Base-by-base conservation (phyloP, 2,329 filamentous ascomycete species). In the Colletotrichum aenigma region DNA sequence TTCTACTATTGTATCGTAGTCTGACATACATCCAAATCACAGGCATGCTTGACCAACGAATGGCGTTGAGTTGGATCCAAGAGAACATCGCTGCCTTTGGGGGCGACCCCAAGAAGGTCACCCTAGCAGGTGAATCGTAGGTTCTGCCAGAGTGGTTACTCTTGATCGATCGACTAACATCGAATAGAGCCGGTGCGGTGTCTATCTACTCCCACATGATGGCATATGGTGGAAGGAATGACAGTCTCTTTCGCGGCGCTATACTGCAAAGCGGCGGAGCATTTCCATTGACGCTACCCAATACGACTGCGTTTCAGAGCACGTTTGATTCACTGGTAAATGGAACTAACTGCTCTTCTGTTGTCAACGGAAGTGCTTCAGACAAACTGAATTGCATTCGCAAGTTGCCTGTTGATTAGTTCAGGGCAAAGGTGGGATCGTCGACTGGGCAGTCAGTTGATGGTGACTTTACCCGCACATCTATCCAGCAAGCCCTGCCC, bases 161-260 rank as follows among this genome's bases (percentile, higher is more conserved):
- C 24, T 18, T 21, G 2, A 3, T 32, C 21, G 2, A 32, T 3
- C 4, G n/a, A 4, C 30, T 21, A 10, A 26, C 3, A 26, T 4
- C 9, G 4, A 48, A 18, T 2, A 68, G 66, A 6, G 66, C 66
- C 7, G 66, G 66, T 15, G 66, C 66, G 7, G 66, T 68, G 3
- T 68, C 66, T 7, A 68, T 68, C 24, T 68, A 68, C 32, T 68
- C 66, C 55, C 90, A 91, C 65, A 83, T 89, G 3, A 81, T 88
- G 16, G 88, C 89, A 3, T 90, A 90, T 76, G 86, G 86, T 10
- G 89, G 90, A 2, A 80, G 87, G 55, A 84, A 91, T 76, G 88
- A 91, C 65, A 82, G 83, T 4, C 84, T 92, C 0, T 93, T 92
- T 80, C 85, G 88, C 5, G 86, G 81, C 12, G 89, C 85, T 3